Evolutionary conservation across 768 basidiomycete species (phyloP).

Genomic region (Sporobolomyces pararoseus): DNA sequence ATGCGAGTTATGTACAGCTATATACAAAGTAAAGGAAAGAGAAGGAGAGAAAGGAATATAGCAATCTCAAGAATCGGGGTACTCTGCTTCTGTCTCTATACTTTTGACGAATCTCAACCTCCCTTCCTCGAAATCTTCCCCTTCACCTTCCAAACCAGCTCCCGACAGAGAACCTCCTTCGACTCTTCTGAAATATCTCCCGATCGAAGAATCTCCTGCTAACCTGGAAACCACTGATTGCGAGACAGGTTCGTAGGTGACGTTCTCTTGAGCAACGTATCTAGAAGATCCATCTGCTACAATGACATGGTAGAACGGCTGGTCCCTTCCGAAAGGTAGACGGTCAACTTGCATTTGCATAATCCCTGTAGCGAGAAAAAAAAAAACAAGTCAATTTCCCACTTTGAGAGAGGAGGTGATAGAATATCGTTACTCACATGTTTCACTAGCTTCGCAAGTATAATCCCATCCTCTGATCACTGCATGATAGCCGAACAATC

Average conservation of each 20-base stretch:
- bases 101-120: conserved; percentile 23
- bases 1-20: too few species aligned
- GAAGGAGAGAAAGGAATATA: too few species aligned
- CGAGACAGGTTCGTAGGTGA: background rate
- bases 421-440: conserved; percentile 16
- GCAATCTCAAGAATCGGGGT: conserved; percentile 22
- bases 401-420: background rate
- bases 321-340: conserved; percentile 18
- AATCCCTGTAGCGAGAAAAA: conserved; percentile 23
- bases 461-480: conserved; percentile 36
- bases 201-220: background rate
- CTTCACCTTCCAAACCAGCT: conserved; percentile 13
- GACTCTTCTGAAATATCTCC: conserved; percentile 30
- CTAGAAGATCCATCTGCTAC: conserved; percentile 21
- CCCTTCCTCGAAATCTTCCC: conserved; percentile 6
- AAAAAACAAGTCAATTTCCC: background rate
- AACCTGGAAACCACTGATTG: too few species aligned
- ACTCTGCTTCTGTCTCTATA: conserved; percentile 21
- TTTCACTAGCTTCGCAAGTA: conserved; percentile 37
- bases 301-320: conserved; percentile 41
- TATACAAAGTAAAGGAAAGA: too few species aligned
- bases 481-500: conserved; percentile 25
- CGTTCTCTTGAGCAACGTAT: conserved; percentile 40
- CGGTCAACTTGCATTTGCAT: conserved; percentile 35
- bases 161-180: background rate